These are phyloP conservation scores for Phytophthora pini DNA, from an alignment of 352 stramenopile genomes.

Conservation along the genomic window DNA sequence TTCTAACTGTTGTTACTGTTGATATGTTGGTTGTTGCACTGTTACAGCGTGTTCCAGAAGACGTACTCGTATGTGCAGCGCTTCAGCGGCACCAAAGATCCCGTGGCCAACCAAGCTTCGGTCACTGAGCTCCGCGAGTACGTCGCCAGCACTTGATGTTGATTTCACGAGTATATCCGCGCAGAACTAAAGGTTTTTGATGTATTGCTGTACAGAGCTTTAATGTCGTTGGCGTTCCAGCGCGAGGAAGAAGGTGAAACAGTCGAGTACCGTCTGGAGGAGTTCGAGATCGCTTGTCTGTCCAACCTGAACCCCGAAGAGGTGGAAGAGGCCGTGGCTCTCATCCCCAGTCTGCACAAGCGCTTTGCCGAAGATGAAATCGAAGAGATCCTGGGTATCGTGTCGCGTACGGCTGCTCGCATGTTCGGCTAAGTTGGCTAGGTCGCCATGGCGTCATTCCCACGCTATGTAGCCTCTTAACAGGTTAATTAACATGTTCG, in stretches of 20 bases:
- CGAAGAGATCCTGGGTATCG: conserved; percentile 90
- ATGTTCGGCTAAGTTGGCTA: conserved; percentile 73
- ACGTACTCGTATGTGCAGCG: conserved; percentile 92
- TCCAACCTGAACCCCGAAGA: conserved; percentile 92
- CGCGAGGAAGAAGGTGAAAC: conserved; percentile 75
- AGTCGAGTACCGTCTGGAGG: conserved; percentile 83
- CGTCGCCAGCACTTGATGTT: conserved; percentile 17
- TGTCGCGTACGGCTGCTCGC: conserved; percentile 85
- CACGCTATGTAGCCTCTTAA: conserved; percentile 19
- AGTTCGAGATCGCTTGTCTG: conserved; percentile 91
- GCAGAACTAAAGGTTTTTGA: neutral
- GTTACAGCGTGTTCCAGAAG: conserved; percentile 88
- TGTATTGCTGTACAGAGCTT: conserved; percentile 46
- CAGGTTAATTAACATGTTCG: conserved; percentile 18
- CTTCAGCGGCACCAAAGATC: conserved; percentile 92
- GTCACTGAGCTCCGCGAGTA: conserved; percentile 91
- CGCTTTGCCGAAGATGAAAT: conserved; percentile 91
- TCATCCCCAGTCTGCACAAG: conserved; percentile 91
- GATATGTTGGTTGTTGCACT: neutral
- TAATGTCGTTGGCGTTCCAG: conserved; percentile 88
- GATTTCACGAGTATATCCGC: neutral
- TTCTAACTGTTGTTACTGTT: neutral
- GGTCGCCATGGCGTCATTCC: conserved; percentile 8
- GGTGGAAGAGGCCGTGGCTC: conserved; percentile 86
- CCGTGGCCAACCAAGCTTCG: conserved; percentile 89